Conservation (phyloP, 2,329 filamentous ascomycete genomes). For the Bipolaris sorokiniana region DNA sequence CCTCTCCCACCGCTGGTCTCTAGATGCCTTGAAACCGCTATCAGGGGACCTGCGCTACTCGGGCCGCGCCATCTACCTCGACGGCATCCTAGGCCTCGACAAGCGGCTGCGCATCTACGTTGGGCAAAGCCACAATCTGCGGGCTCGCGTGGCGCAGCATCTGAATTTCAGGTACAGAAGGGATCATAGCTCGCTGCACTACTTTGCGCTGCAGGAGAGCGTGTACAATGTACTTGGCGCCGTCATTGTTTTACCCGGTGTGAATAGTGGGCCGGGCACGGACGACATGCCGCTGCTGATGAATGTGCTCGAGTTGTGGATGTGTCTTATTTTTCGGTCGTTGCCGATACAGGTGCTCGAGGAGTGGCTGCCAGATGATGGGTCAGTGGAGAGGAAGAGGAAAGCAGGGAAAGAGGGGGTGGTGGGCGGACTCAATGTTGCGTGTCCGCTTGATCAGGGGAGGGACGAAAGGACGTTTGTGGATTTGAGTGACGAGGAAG, state of each 20-base stretch:
- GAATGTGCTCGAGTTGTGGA: conserved; percentile 48
- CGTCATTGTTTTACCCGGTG: conserved; percentile 26
- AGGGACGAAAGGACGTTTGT: conserved; percentile 26
- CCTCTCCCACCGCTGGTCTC: conserved; percentile 26
- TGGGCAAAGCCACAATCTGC: conserved; percentile 40
- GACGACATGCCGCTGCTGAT: conserved; percentile 35
- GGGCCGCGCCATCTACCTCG: conserved; percentile 34
- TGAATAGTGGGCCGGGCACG: conserved; percentile 28
- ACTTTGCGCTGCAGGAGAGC: conserved; percentile 39
- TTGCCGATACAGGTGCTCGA: conserved; percentile 27
- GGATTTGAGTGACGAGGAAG: conserved; percentile 30
- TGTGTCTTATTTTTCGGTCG: conserved; percentile 39
- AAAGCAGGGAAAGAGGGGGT: conserved; percentile 24
- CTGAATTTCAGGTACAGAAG: conserved; percentile 44
- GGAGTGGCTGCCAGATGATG: conserved; percentile 31
- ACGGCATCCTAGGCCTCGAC: conserved; percentile 35
- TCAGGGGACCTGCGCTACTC: conserved; percentile 33
- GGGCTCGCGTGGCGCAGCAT: conserved; percentile 38
- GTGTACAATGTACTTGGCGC: conserved; percentile 38
- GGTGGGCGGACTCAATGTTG: conserved; percentile 40
- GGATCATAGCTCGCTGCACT: conserved; percentile 44
- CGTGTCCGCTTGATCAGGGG: conserved; percentile 41
- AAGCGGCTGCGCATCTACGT: conserved; percentile 37
- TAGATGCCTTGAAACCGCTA: conserved; percentile 32
- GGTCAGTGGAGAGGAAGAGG: neutral